A percentile compares a stretch with the other conserved stretches of the same genome.
phyloP scores from a whole-genome alignment of 352 stramenopile species.

The Lagenidium sp. region DNA sequence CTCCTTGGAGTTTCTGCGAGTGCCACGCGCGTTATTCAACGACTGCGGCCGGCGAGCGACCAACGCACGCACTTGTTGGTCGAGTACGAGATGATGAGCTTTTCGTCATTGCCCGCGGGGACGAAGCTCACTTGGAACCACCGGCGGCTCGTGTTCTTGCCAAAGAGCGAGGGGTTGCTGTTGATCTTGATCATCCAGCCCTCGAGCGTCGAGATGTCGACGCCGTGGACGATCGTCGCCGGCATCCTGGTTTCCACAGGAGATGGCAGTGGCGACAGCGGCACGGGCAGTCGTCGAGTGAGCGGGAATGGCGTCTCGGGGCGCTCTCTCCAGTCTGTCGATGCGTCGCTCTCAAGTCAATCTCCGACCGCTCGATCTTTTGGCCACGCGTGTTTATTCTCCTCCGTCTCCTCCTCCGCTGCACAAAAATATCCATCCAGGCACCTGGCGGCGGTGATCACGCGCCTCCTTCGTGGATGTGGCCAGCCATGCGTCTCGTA shows the following conservation, averaged over 20 bases:
- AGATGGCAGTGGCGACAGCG: too few species aligned
- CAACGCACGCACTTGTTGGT: slow-evolving; percentile 52
- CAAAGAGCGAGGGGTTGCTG: slow-evolving; percentile 73
- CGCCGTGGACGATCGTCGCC: slow-evolving; percentile 46
- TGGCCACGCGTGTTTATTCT: too few species aligned
- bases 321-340: too few species aligned
- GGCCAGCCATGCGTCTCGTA: too few species aligned
- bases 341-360: too few species aligned
- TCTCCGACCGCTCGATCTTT: too few species aligned
- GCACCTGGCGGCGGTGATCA: too few species aligned
- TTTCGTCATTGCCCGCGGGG: slow-evolving; percentile 28
- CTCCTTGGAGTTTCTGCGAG: slow-evolving; percentile 54
- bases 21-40: neutral
- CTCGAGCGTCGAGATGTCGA: slow-evolving; percentile 77
- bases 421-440: too few species aligned
- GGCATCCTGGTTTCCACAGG: neutral
- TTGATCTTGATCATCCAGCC: slow-evolving; percentile 86
- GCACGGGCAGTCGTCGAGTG: too few species aligned
- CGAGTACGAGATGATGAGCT: slow-evolving; percentile 74
- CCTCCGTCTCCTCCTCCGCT: too few species aligned
- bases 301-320: too few species aligned
- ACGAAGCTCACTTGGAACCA: slow-evolving; percentile 76
- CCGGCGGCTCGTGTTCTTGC: slow-evolving; percentile 58
- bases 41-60: neutral
- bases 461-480: too few species aligned